Evolutionary conservation across 768 basidiomycete species (phyloP).

Genomic region (Coprinopsis cinerea): DNA sequence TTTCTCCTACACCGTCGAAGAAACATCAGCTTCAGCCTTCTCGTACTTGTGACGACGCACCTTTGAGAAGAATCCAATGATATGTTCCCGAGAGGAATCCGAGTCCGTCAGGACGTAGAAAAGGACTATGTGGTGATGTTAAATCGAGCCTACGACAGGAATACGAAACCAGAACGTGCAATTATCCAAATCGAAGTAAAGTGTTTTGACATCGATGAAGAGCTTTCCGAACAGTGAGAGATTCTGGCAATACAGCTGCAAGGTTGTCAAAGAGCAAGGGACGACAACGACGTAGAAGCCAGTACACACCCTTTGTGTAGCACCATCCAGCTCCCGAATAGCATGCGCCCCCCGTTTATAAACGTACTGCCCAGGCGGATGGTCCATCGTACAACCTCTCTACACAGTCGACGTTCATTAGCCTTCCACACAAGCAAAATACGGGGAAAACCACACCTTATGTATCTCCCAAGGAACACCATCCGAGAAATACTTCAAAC

Average conservation of each 20-base stretch:
- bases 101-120: conserved; percentile 88
- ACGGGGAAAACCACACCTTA: conserved; percentile 39
- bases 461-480: conserved; percentile 60
- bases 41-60: conserved; percentile 27
- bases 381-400: conserved; percentile 60
- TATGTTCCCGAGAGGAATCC: conserved; percentile 72
- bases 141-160: neutral
- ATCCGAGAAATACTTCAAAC: conserved; percentile 95
- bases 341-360: conserved; percentile 85
- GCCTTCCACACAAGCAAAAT: conserved; percentile 1
- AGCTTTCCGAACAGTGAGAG: conserved; percentile 93
- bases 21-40: neutral
- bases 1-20: conserved; percentile 64
- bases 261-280: conserved; percentile 8
- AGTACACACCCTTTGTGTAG: conserved; percentile 64
- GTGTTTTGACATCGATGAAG: conserved; percentile 97
- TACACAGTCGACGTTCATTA: conserved; percentile 22
- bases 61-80: conserved; percentile 70
- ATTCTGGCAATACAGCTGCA: conserved; percentile 92
- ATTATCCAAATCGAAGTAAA: conserved; percentile 87
- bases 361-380: conserved; percentile 86
- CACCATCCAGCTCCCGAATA: conserved; percentile 96
- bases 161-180: conserved; percentile 41
- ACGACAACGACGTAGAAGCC: neutral
- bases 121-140: conserved; percentile 47